Evolutionary conservation across 148 eudicot genomes (phyloP), one percentile per base, ranked within the genome.

Genomic region (Tetragonia tetragonoides): DNA sequence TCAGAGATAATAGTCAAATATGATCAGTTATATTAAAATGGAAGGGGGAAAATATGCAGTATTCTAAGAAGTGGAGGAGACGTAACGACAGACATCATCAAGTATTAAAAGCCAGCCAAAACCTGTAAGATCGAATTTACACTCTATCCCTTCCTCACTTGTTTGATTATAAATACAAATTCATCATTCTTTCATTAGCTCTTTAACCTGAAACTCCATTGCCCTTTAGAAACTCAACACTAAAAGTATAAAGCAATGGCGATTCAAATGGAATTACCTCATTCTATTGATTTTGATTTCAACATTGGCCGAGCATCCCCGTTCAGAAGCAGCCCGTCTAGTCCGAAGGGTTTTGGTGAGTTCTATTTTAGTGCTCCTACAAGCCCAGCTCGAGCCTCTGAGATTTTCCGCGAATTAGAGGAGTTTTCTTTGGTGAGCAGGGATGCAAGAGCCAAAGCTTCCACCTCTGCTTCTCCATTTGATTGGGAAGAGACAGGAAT

Each of bases 281-380:
- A 71, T 71, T 42, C 76, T 49, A 8, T 65, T 37, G 80, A 77
- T 12, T 81, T 81, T 47, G 80, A 81, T 24, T 82, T 77, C 78
- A 73, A 82, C 47, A 68, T 46, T 18, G 81, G 84, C 37, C 41
- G 70, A 67, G 61, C 67, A 44, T 73, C 84, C 18, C 81, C 78
- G 2, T 71, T 20, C 53, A 24, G 70, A 5, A 81, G 72, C 73
- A 73, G 85, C 24, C 93, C 93, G 0, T 64, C 91, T 0, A 87
- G 88, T 0, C 91, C 93, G 3, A 86, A 79, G 38, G 85, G 79
- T 0, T 88, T 88, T 51, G 86, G 85, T 1, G 75, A 72, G 1
- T 79, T 51, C 72, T 88, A 74, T 73, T 79, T 67, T 57, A 90
- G 92, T 53, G 89, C 88, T 66, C 93, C 97, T 0, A 69, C 82